Evolutionary conservation across 2,329 filamentous ascomycete species (phyloP).

Genomic region (Neoscytalidium dimidiatum): DNA sequence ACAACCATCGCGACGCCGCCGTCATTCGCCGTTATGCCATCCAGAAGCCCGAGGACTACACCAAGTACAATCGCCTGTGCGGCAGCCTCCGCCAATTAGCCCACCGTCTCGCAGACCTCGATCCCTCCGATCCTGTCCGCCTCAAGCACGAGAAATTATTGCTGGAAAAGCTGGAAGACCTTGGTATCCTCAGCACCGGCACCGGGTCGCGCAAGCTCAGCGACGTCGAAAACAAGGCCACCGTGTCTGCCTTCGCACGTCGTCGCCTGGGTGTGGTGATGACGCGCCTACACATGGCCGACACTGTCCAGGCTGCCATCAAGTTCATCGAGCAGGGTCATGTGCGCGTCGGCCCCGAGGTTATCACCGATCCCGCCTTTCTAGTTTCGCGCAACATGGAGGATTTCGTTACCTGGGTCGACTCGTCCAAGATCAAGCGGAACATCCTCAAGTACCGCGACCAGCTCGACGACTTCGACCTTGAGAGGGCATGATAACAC

Average conservation of each 20-base stretch:
- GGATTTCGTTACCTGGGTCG: slow-evolving; percentile 95
- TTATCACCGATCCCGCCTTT: slow-evolving; percentile 86
- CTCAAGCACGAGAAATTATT: slow-evolving; percentile 83
- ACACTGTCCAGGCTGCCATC: slow-evolving; percentile 76
- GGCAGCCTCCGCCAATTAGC: slow-evolving; percentile 84
- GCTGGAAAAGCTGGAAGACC: slow-evolving; percentile 88
- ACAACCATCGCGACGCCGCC: slow-evolving; percentile 77
- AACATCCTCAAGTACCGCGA: slow-evolving; percentile 95
- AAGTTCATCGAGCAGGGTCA: slow-evolving; percentile 94
- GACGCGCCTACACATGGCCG: slow-evolving; percentile 87
- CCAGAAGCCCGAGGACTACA: slow-evolving; percentile 85
- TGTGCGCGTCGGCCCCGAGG: slow-evolving; percentile 86
- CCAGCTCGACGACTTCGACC: slow-evolving; percentile 93
- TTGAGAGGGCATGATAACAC: slow-evolving; percentile 39
- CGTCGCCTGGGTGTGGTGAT: slow-evolving; percentile 85
- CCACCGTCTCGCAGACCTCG: slow-evolving; percentile 79
- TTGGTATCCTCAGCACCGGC: slow-evolving; percentile 78
- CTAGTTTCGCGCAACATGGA: slow-evolving; percentile 85
- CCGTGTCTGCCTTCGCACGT: slow-evolving; percentile 85
- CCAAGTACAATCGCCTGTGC: slow-evolving; percentile 46
- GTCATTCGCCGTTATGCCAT: slow-evolving; percentile 88
- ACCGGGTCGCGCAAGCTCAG: slow-evolving; percentile 62
- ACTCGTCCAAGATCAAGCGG: slow-evolving; percentile 94
- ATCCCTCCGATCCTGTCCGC: slow-evolving; percentile 75
- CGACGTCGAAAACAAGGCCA: slow-evolving; percentile 80